Evolutionary conservation across 176 grass and related monocot genomes (phyloP), one percentile per base, ranked within the genome.

Genomic region (Alopecurus myosuroides): DNA sequence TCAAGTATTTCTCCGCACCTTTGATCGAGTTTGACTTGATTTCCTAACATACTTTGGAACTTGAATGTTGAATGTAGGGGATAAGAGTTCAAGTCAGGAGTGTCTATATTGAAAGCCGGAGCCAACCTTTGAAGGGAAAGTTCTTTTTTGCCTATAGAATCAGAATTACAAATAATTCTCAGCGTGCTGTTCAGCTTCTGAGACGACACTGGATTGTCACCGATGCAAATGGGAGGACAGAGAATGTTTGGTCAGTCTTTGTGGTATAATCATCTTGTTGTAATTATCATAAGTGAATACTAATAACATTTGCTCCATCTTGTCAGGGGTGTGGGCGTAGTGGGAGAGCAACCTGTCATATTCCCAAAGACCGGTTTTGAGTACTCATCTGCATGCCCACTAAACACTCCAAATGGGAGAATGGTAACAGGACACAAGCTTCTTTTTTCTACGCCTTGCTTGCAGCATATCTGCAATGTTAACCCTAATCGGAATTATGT

Each of bases 1-100:
- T 83, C 4, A 77, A 35, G 5, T 46, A 31, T 74, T 66, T 79
- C 11, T 82, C 56, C 31, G 18, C 33, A 74, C 4, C 36, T 20
- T 87, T 76, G 23, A 33, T 64, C n/a, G 22, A 65, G 6, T 20
- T 45, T 11, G 39, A 25, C 58, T 66, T 57, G 44, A 50, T 80
- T 53, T 77, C 44, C 22, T 89, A 68, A 85, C 31, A 61, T 83
- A 62, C 23, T 76, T 86, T n/a, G 8, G 34, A 35, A 84, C 7
- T 77, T 86, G 13, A 36, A 35, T 86, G 18, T 58, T 13, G 37
- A 64, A 44, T 57, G 46, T 85, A 98, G 93, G 93, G 89, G 52
- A 94, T 98, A 82, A 86, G 96, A 35, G 86, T 95, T 85, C 93
- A 98, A 86, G 93, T 94, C n/a, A 90, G 96, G 69, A 95, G 93